phyloP scores from a whole-genome alignment of 345 rosid genomes.

The Hypericum perforatum region DNA sequence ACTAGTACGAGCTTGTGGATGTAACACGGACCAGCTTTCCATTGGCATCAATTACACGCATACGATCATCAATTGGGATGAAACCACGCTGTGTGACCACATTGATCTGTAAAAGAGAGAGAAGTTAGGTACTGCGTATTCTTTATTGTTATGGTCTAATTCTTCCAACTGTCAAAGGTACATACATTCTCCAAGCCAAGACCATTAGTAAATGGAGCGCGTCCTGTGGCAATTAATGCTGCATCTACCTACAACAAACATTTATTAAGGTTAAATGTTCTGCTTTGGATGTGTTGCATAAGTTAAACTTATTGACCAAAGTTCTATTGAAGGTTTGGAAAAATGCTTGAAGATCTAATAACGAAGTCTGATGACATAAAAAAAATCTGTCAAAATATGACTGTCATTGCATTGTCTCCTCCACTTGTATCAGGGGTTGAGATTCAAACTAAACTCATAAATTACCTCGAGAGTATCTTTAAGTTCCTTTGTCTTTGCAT shows the following conservation, averaged over 20 bases:
- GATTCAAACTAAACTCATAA: background rate
- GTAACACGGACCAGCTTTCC: conserved; percentile 55
- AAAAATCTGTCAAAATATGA: background rate
- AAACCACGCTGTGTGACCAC: conserved; percentile 87
- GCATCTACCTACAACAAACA: conserved; percentile 67
- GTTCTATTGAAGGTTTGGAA: background rate
- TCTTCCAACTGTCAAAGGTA: conserved; percentile 5
- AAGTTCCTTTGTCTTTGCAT: conserved; percentile 93
- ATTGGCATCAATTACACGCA: conserved; percentile 76
- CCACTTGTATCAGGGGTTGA: background rate
- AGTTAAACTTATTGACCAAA: background rate
- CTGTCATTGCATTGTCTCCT: background rate
- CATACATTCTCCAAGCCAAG: conserved; percentile 92
- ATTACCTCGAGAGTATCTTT: conserved; percentile 84
- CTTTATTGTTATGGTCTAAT: conserved; percentile 1
- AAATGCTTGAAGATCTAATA: background rate
- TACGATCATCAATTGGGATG: conserved; percentile 81
- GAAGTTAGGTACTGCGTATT: background rate
- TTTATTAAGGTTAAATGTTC: conserved; percentile 5
- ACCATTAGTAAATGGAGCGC: conserved; percentile 97
- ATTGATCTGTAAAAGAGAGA: conserved; percentile 41
- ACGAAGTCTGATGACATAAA: background rate
- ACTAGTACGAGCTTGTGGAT: conserved; percentile 6
- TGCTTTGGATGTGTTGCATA: background rate
- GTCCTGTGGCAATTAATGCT: conserved; percentile 96